phyloP scores from a whole-genome alignment of 208 protist genomes.

The Lotmaria passim region DNA sequence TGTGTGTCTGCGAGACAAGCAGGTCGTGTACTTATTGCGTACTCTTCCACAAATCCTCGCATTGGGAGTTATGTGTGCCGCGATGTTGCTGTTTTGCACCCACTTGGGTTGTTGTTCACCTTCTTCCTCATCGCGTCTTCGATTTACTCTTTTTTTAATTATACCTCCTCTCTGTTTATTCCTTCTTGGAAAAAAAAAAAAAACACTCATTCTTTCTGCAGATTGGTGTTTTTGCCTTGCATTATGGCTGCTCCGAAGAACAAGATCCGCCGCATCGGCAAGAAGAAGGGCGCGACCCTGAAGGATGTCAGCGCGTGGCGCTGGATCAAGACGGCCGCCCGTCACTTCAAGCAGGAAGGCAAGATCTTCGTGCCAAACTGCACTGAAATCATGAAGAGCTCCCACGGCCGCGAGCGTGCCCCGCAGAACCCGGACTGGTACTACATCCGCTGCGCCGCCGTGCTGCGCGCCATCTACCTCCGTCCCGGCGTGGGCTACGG shows the following conservation, averaged over 20 bases:
- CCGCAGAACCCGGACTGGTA: constrained; percentile 98
- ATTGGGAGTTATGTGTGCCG: too few relatives aligned
- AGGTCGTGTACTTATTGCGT: too few relatives aligned
- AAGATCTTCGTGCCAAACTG: constrained; percentile 95
- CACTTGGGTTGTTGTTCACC: too few relatives aligned
- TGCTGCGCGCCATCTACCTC: constrained; percentile 97
- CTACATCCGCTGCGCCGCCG: constrained; percentile 96
- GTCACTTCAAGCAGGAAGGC: constrained; percentile 96
- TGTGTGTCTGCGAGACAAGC: too few relatives aligned
- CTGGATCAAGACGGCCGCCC: constrained; percentile 95
- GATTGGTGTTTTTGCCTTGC: constrained; percentile 21
- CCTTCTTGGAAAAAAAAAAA: too few relatives aligned
- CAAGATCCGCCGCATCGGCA: constrained; percentile 91
- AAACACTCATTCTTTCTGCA: neutral
- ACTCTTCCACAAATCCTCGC: too few relatives aligned
- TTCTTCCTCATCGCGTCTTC: too few relatives aligned
- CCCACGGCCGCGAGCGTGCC: constrained; percentile 94
- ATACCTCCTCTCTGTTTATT: too few relatives aligned
- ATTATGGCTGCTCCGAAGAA: constrained; percentile 56
- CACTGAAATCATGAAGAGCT: constrained; percentile 97
- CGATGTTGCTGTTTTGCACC: too few relatives aligned
- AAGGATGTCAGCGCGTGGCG: constrained; percentile 95
- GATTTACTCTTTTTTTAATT: too few relatives aligned
- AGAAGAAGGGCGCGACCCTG: constrained; percentile 91
- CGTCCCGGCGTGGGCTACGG: constrained; percentile 95